Percentiles rank a stretch among this genome's conserved stretches.
Evolutionary conservation across 139 green algal species (phyloP).

Genomic region (Picochlorum sp.): DNA sequence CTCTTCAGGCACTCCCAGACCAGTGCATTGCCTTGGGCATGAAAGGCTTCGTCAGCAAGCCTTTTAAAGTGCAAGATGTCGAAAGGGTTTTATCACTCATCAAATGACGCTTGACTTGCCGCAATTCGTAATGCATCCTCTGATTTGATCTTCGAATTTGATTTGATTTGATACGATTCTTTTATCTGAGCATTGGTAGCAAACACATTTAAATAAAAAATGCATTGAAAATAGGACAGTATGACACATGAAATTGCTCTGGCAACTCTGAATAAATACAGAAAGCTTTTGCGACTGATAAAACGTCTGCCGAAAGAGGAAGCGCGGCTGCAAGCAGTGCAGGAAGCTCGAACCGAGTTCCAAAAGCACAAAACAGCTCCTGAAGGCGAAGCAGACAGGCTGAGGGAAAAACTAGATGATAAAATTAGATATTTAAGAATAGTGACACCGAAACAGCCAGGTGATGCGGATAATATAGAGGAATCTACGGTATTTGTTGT

Average conservation of each 20-base stretch:
- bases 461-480: slow-evolving; percentile 18
- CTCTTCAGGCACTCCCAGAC: slow-evolving; percentile 36
- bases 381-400: background rate
- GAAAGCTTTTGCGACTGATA: slow-evolving; percentile 38
- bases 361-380: background rate
- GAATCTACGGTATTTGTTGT: slow-evolving; percentile 35
- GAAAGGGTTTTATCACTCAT: slow-evolving; percentile 40
- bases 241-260: background rate
- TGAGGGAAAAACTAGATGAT: slow-evolving; percentile 34
- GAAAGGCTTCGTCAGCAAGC: slow-evolving; percentile 61
- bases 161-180: slow-evolving; percentile 1
- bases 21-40: slow-evolving; percentile 51
- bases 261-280: slow-evolving; percentile 19
- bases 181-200: background rate
- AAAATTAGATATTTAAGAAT: slow-evolving; percentile 50
- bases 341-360: background rate
- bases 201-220: no score
- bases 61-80: slow-evolving; percentile 62
- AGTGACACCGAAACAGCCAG: slow-evolving; percentile 27
- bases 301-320: slow-evolving; percentile 25
- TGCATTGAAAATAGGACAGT: background rate
- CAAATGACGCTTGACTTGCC: background rate
- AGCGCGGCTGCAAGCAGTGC: background rate
- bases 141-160: background rate
- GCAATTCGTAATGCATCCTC: no score